Percentiles rank a stretch among this genome's conserved stretches.
These are phyloP conservation scores for Aspergillus steynii DNA, from an alignment of 495 filamentous ascomycete species.

Conservation along the genomic window DNA sequence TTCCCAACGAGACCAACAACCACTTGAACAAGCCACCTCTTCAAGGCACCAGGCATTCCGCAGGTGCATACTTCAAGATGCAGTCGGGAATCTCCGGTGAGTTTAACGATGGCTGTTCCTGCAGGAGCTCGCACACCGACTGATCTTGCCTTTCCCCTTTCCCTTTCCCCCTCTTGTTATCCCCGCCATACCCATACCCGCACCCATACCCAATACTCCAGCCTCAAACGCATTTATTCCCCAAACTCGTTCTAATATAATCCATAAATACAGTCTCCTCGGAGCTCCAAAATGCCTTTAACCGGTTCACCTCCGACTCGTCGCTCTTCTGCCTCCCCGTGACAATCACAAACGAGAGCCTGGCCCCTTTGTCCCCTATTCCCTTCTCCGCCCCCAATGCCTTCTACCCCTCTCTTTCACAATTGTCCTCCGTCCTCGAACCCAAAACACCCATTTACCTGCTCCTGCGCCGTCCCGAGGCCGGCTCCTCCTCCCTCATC, in stretches of 20 bases:
- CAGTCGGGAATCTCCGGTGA: constrained; percentile 87
- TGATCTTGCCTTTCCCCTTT: neutral
- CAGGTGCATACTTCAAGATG: constrained; percentile 50
- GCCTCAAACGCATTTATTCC: neutral
- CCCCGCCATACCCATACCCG: neutral
- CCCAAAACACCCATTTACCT: constrained; percentile 79
- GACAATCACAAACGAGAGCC: constrained; percentile 73
- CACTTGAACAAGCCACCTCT: constrained; percentile 7
- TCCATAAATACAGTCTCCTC: constrained; percentile 61
- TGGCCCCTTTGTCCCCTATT: constrained; percentile 65
- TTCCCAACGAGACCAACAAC: constrained; percentile 2
- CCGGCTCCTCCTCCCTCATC: constrained; percentile 52
- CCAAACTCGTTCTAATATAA: neutral
- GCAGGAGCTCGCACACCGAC: constrained; percentile 1
- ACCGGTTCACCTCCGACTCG: constrained; percentile 62
- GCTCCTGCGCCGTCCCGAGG: constrained; percentile 69
- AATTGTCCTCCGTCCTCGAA: constrained; percentile 70
- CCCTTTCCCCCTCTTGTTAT: neutral
- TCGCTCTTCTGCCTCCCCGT: constrained; percentile 77
- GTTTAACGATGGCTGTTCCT: constrained; percentile 1
- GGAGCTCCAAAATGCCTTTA: constrained; percentile 84
- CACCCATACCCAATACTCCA: neutral
- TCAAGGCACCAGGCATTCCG: constrained; percentile 2
- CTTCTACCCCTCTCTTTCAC: constrained; percentile 62
- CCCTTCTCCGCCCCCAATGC: constrained; percentile 47